Evolutionary conservation across 192 early-diverging fungal species (phyloP).

Genomic region (Rhizophagus prolifer): DNA sequence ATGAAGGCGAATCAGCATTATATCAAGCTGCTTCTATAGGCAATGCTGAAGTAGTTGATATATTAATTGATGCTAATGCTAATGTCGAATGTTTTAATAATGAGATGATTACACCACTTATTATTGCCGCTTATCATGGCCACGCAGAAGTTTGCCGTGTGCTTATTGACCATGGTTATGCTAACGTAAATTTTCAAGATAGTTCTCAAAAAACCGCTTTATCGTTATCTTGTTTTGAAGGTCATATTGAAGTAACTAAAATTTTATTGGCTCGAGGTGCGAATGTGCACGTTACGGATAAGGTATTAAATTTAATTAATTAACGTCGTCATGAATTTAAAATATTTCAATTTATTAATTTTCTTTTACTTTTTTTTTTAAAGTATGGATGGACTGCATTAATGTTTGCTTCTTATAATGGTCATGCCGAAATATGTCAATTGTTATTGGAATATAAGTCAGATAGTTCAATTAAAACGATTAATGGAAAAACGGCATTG

Average conservation of each 20-base stretch:
- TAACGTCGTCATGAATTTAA: too few species aligned
- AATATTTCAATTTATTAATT: not conserved
- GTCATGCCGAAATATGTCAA: constrained; percentile 35
- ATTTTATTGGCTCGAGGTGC: constrained; percentile 39
- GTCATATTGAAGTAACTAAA: constrained; percentile 35
- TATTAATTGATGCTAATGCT: constrained; percentile 39
- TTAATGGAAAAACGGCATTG: constrained; percentile 40
- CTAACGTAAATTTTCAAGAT: constrained; percentile 43
- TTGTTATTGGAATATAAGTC: constrained; percentile 37
- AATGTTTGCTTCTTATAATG: constrained; percentile 45
- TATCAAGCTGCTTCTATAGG: constrained; percentile 43
- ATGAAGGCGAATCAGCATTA: constrained; percentile 44
- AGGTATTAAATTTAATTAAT: constrained; percentile 6
- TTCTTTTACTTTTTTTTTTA: not conserved
- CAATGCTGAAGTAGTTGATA: constrained; percentile 38
- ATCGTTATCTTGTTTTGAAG: constrained; percentile 37
- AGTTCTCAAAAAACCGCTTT: constrained; percentile 42
- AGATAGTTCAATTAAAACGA: constrained; percentile 35
- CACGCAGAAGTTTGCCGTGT: constrained; percentile 44
- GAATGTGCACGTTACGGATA: constrained; percentile 34
- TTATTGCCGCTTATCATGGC: constrained; percentile 61
- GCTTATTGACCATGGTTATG: constrained; percentile 45
- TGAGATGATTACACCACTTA: constrained; percentile 60
- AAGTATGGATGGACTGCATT: constrained; percentile 44
- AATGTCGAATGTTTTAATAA: constrained; percentile 37